Evolutionary conservation across 2,329 filamentous ascomycete genomes (phyloP), one percentile per base, ranked within the genome.

Genomic region (Gyromitra esculenta): DNA sequence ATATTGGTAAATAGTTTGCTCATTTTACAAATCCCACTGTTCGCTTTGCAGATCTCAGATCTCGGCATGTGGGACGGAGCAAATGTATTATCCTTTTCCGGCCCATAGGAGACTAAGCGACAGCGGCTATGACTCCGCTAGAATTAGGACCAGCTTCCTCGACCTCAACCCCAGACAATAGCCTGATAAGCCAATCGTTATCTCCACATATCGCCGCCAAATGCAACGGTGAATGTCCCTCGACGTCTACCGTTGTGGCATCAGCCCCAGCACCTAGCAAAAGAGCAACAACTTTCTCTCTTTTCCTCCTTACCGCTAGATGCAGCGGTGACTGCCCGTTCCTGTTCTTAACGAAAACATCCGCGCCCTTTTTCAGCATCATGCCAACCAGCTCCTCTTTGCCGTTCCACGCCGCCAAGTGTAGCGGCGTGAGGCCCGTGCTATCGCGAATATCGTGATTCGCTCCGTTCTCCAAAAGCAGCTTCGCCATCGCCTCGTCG

Each of bases 311-410:
- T 15, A 75, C 66, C 11, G 73, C 73, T 9, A 75, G 9, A 54
- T 71, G 65, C 21, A 75, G 73, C 25, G 73, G 66, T 9, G 73
- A 71, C 21, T 75, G 65, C 0, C 73, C 73, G 18, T 75, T 75
- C 6, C 13, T 71, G 25, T 75, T 75, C 43, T n/a, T 60, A 15
- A 25, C 73, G 13, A 45, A 11, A 15, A 75, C 50, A 21, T 75
- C 66, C 25, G 73, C 73, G 1, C 66, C 66, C 8, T 50, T 64
- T n/a, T 48, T n/a, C 9, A 75, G 25, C 52, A 75, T 70, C 48
- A 56, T 50, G 9, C 18, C n/a, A 3, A 75, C 66, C 48, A 71
- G 5, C 13, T 71, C 39, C n/a, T 57, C 66, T 13, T 71, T 75
- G 7, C 73, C 66, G 8, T 41, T 45, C 65, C 73, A 70, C 13